phyloP scores from a whole-genome alignment of 352 stramenopile genomes.

The Globisporangium perplexum region DNA sequence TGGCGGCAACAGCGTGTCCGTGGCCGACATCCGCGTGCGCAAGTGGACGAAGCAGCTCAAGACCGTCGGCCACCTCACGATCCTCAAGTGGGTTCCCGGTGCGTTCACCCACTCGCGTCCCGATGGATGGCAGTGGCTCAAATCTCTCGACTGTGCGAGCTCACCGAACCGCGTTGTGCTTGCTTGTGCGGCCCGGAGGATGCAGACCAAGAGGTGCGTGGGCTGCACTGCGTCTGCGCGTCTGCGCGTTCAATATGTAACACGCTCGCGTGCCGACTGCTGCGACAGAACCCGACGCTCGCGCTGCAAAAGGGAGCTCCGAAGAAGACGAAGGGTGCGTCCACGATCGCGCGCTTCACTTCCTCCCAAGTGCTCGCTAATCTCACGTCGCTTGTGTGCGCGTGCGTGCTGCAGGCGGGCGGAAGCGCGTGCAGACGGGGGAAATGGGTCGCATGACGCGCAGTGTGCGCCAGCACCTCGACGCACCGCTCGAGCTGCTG shows the following conservation, averaged over 20 bases:
- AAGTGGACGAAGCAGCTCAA: constrained; percentile 73
- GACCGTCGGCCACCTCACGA: constrained; percentile 62
- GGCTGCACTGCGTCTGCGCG: not conserved
- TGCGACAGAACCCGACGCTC: constrained; percentile 43
- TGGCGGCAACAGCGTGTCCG: constrained; percentile 27
- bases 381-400: not conserved
- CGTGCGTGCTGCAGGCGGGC: constrained; percentile 21
- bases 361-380: not conserved
- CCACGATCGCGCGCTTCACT: not conserved
- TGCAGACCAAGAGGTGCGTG: constrained; percentile 46
- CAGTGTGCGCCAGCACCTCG: constrained; percentile 72
- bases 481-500: constrained; percentile 64
- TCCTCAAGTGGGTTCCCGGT: constrained; percentile 76
- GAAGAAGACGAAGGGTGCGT: constrained; percentile 71
- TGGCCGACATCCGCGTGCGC: constrained; percentile 59
- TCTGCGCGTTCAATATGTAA: not conserved
- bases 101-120: not conserved
- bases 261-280: not conserved
- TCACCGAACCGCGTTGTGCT: no score
- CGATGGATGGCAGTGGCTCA: not conserved
- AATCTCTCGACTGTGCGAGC: no score
- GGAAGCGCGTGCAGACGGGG: constrained; percentile 40
- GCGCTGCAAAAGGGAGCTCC: constrained; percentile 53
- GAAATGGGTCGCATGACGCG: constrained; percentile 71
- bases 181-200: not conserved